Evolutionary conservation across 2,329 filamentous ascomycete species (phyloP).

Genomic region (Venturia aucupariae): DNA sequence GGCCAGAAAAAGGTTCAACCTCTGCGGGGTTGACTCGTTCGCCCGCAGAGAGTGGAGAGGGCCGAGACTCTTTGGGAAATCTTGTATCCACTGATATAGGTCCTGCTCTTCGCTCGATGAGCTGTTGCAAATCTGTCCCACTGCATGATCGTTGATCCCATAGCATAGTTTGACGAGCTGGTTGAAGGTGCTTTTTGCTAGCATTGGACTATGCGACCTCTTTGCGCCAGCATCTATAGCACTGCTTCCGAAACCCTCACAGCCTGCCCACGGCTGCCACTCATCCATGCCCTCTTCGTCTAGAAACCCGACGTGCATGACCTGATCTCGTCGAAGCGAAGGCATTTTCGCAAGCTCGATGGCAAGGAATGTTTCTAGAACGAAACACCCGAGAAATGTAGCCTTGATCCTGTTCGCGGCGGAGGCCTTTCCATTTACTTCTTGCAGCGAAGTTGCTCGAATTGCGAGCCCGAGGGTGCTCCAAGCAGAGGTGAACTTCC

Average conservation of each 20-base stretch:
- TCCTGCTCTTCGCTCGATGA: not conserved
- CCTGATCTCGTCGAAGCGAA: constrained; percentile 41
- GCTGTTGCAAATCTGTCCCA: not conserved
- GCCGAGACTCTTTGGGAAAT: not conserved
- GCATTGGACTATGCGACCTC: constrained; percentile 5
- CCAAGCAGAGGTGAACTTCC: constrained; percentile 52
- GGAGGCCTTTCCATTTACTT: not conserved
- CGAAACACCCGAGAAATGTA: constrained; percentile 49
- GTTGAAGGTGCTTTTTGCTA: constrained; percentile 17
- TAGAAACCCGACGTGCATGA: constrained; percentile 40
- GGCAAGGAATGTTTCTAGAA: constrained; percentile 52
- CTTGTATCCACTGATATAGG: constrained; percentile 20
- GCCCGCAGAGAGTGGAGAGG: not conserved
- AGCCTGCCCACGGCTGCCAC: constrained; percentile 62
- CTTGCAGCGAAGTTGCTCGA: constrained; percentile 34
- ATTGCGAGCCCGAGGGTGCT: constrained; percentile 56
- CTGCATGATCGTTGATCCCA: constrained; percentile 7
- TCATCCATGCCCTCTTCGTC: constrained; percentile 62
- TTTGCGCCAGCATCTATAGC: constrained; percentile 18
- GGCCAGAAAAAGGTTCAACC: constrained; percentile 11
- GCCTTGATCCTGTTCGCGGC: constrained; percentile 24
- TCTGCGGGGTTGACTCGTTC: constrained; percentile 11
- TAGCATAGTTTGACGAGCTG: constrained; percentile 16
- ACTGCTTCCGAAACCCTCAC: constrained; percentile 30
- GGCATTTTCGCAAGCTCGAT: constrained; percentile 41